phyloP scores from a whole-genome alignment of 257 asterid species.

The Misopates orontium region DNA sequence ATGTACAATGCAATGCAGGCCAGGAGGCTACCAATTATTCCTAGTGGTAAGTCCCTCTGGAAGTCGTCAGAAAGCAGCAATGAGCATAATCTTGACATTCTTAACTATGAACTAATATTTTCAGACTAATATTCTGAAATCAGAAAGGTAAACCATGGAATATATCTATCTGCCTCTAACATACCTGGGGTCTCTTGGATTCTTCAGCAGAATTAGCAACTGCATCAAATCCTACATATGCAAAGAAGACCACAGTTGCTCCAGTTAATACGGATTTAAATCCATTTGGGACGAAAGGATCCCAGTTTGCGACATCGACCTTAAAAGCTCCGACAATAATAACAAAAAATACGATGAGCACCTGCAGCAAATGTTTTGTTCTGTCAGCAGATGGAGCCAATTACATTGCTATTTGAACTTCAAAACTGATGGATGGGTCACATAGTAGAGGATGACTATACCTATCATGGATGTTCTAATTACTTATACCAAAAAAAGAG shows the following conservation, averaged over 20 bases:
- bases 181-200: slow-evolving; percentile 91
- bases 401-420: slow-evolving; percentile 15
- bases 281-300: slow-evolving; percentile 90
- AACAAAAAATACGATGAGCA: slow-evolving; percentile 76
- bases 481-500: no score
- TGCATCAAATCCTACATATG: slow-evolving; percentile 96
- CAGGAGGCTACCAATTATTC: slow-evolving; percentile 90
- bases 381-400: slow-evolving; percentile 29
- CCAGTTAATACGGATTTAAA: slow-evolving; percentile 70
- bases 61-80: slow-evolving; percentile 28
- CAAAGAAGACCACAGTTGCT: slow-evolving; percentile 95
- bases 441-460: no score
- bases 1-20: slow-evolving; percentile 70
- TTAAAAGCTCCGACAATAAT: slow-evolving; percentile 72
- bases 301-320: slow-evolving; percentile 88
- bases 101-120: no score
- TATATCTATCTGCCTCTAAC: slow-evolving; percentile 22
- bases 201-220: slow-evolving; percentile 99
- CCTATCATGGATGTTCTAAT: no score
- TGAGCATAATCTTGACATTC: slow-evolving; percentile 18
- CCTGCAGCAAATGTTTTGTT: slow-evolving; percentile 50
- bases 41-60: slow-evolving; percentile 91
- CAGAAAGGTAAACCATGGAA: not conserved
- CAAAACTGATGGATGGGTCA: no score
- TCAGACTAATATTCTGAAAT: not conserved